Base-by-base conservation (phyloP, 2,329 filamentous ascomycete genomes). In the Sporothrix humicola region DNA sequence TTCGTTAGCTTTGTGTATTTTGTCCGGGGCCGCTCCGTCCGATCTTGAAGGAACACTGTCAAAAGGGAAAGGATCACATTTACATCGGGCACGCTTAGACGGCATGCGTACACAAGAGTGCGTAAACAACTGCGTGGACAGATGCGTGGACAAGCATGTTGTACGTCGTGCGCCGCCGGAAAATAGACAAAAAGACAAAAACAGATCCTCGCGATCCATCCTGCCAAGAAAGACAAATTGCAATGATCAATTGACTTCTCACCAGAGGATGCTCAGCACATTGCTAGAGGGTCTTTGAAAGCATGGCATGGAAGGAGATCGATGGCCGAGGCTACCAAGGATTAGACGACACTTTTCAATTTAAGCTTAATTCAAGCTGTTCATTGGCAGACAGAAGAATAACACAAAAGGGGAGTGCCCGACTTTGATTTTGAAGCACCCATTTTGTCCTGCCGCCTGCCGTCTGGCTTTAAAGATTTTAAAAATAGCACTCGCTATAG, bases 311-410 rank as follows among this genome's bases (percentile, higher is more conserved):
- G 6, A 12, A 23, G 44, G n/a, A 13, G 5, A 26, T 15, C 42
- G 1, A 31, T n/a, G 6, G 31, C 8, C 20, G 20, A 63, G 37
- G 26, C 56, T 17, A 59, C 63, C 44, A 50, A 50, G 63, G 63
- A 50, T 8, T 44, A 2, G 63, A 31, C 44, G 63, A 66, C 42
- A 9, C 46, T 48, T 59, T 48, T 23, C 42, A 66, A 66, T 26
- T 48, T 66, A 66, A 66, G 61, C 42, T 66, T 66, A 48, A 48
- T 66, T 48, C 42, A 48, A 63, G 31, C 58, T 20, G 58, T 20
- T 56, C 26, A 4, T 10, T 31, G 31, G 26, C 56, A 58, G 26
- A 6, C 31, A 37, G 7, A 37, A 37, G 31, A 37, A 37, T 5
- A 37, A 7, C 31, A 37, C 31, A 37, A 37, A 37, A 37, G 31